Base-by-base conservation (phyloP, 768 basidiomycete species). In the Boletus huronensis region DNA sequence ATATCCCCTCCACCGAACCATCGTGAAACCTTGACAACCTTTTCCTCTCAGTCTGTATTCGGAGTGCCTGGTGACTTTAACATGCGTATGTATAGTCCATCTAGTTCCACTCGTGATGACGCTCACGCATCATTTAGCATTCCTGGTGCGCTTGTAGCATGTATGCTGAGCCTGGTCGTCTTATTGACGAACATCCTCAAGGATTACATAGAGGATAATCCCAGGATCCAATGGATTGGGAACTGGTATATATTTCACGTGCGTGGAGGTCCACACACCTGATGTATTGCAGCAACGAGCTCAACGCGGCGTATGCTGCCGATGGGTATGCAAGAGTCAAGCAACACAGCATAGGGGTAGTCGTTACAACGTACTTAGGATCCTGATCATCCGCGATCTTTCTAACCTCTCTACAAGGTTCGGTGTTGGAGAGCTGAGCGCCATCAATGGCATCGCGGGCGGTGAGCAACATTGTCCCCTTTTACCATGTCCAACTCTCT, bases 241-340 rank as follows among this genome's bases (percentile, higher is more conserved):
- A 90, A 91, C 65, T 90, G 88, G 87, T 87, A 69, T 6, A 74
- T 50, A 0, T 10, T 16, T 41, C 26, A 10, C 14, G 8, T 50
- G 3, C 11, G n/a, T 17, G 1, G 5, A 23, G 3, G 3, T 9
- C 0, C 34, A 9, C 7, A n/a, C 23, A 5, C n/a, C 39, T 64
- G 32, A 68, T 29, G 3, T 16, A 6, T 43, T 26, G 16, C 54
- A 90, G 89, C 60, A 91, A 92, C 56, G 88, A 93, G 66, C 77
- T 94, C 44, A 91, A 94, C 59, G 88, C 91, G 0, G 79, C 90
- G 0, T 97, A 97, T 70, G 94, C 94, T 16, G 91, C 91, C 0
- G 93, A 95, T 64, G 94, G 94, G 11, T 96, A 96, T 69, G 91
- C 94, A 19, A 82, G 95, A 53, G 84, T 94, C 49, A 95, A 93